Evolutionary conservation across 495 filamentous ascomycete species (phyloP).

Genomic region (Aspergillus bridgeri): DNA sequence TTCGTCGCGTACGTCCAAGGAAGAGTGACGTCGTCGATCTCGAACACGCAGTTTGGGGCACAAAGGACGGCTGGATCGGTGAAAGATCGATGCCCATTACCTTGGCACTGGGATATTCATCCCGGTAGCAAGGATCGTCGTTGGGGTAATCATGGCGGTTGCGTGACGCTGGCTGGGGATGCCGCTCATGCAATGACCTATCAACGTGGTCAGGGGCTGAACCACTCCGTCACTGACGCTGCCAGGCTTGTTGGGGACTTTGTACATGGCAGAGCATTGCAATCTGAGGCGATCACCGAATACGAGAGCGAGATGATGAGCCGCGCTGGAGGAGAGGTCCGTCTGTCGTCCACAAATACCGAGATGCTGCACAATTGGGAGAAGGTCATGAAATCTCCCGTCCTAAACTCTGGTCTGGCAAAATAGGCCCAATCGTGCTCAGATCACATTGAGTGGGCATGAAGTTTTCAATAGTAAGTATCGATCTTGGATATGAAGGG

Average conservation of each 20-base stretch:
- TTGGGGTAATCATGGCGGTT: slow-evolving; percentile 37
- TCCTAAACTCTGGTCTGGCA: slow-evolving; percentile 10
- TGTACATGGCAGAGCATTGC: slow-evolving; percentile 6
- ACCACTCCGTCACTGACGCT: slow-evolving; percentile 47
- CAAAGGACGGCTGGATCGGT: slow-evolving; percentile 40
- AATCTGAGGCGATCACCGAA: slow-evolving; percentile 22
- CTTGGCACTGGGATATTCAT: background rate
- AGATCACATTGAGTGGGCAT: too few relatives aligned
- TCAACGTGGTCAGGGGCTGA: slow-evolving; percentile 49
- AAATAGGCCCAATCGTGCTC: background rate
- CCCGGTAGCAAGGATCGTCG: slow-evolving; percentile 12
- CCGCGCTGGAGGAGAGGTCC: slow-evolving; percentile 45
- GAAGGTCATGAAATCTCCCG: slow-evolving; percentile 25
- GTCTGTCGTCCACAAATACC: slow-evolving; percentile 35
- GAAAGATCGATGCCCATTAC: slow-evolving; percentile 21
- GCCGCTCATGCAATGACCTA: slow-evolving; percentile 49
- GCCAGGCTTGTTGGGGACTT: slow-evolving; percentile 33
- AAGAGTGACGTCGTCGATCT: slow-evolving; percentile 53
- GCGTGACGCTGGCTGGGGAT: slow-evolving; percentile 48
- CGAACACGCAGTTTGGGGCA: slow-evolving; percentile 53
- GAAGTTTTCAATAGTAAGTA: too few relatives aligned
- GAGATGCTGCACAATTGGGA: slow-evolving; percentile 45
- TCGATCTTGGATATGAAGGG: too few relatives aligned
- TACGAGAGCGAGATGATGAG: slow-evolving; percentile 51
- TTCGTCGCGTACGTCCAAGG: slow-evolving; percentile 52